Evolutionary conservation across 306 rosid genomes (phyloP), one percentile per base, ranked within the genome.

Genomic region (Senna tora): DNA sequence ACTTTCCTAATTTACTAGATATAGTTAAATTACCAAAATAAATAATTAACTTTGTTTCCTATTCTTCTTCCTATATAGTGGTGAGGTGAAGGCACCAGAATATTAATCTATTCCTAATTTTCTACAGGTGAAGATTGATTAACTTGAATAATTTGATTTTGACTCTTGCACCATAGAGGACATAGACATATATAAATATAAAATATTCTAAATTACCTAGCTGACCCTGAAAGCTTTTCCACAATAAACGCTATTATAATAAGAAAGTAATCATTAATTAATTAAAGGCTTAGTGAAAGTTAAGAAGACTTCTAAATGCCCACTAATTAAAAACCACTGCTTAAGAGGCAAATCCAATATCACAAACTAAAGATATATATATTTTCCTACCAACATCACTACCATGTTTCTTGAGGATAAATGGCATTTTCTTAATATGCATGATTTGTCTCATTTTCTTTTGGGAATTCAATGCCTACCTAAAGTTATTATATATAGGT

Each of bases 61-160:
- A 6, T 33, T 33, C 6, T 33, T 2, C 38, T 2, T 33, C 3
- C 3, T 2, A 33, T 33, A 2, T 33, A 3, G 3, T 33, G 38
- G 6, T 33, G 6, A 33, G 3, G 3, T 5, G 20, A 38, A 52
- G 33, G 20, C 13, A 33, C 2, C 1, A 15, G 6, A 36, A 54
- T 13, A 21, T 65, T 33, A 14, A 21, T 16, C 4, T 28, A 41
- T 16, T 28, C 11, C 19, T 63, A 30, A 50, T 12, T 5, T 1
- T 32, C 16, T 46, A 51, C 54, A 39, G 12, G 36, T 13, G 59
- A 20, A 46, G 50, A 41, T 30, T 51, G 58, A 13, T 54, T 47
- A 46, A 63, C 76, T 5, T 17, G 54, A 79, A 83, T 83, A 55
- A 79, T 83, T 76, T 83, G 79, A 73, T 83, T 72, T 76, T 79